Conservation (phyloP, 2,329 filamentous ascomycete genomes). For the Waltergamsia citrina region DNA sequence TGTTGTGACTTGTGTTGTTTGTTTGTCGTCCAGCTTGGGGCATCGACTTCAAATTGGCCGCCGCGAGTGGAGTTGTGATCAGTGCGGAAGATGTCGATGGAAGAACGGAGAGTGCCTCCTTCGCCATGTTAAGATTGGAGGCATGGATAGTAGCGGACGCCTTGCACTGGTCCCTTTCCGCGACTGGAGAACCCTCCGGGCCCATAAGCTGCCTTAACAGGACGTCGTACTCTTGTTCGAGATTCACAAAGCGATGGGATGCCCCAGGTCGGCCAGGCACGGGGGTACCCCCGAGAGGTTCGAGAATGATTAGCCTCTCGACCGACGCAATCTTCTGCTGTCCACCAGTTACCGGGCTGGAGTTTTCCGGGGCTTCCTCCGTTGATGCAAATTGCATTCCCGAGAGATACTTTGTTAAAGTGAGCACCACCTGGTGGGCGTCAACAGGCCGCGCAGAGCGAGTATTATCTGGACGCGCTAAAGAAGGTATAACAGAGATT, state of each 20-base stretch:
- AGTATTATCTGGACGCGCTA: constrained; percentile 31
- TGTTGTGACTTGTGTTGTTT: neutral
- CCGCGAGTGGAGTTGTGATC: constrained; percentile 78
- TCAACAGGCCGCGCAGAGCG: constrained; percentile 28
- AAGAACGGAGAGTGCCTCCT: constrained; percentile 61
- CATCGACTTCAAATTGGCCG: constrained; percentile 46
- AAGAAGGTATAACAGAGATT: constrained; percentile 27
- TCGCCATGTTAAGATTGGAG: constrained; percentile 65
- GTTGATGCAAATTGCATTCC: constrained; percentile 43
- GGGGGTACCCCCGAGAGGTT: constrained; percentile 79
- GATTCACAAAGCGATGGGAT: constrained; percentile 64
- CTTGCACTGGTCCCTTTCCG: constrained; percentile 18
- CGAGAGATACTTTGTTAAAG: constrained; percentile 67
- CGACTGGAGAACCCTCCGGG: constrained; percentile 14
- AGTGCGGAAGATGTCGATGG: constrained; percentile 80
- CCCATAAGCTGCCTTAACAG: constrained; percentile 53
- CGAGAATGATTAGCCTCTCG: constrained; percentile 82
- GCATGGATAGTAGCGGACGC: constrained; percentile 37
- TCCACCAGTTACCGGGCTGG: constrained; percentile 20
- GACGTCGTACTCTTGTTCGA: constrained; percentile 76
- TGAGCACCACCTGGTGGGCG: constrained; percentile 58
- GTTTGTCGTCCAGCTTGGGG: no score
- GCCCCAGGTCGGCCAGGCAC: constrained; percentile 32
- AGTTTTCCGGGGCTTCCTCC: neutral
- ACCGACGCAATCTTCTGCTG: constrained; percentile 50